Base-by-base conservation (phyloP, 352 stramenopile species). In the Aphanomyces euteiches region DNA sequence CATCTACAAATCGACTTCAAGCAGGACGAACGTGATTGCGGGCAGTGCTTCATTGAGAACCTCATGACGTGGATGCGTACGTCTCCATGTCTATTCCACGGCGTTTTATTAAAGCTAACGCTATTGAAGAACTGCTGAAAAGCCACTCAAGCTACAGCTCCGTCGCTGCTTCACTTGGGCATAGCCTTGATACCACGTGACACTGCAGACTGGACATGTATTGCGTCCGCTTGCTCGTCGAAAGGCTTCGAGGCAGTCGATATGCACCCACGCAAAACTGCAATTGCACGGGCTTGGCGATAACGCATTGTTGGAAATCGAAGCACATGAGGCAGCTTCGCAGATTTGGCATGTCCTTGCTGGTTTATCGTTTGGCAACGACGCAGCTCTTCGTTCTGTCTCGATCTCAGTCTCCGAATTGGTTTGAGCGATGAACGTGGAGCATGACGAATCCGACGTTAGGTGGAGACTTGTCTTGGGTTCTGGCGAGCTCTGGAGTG, bases 111-210 rank as follows among this genome's bases (percentile, higher is more conserved):
- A 28, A 28, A 28, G 28, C 50, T 58, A 58, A 37, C 50, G 21
- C 63, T 48, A 69, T 45, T 65, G 13, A 13, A 15, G 43, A 10
- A 17, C 53, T 47, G 64, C 21, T 40, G 15, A 28, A 40, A 67
- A 70, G 8, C 40, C 10, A 19, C 36, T 64, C 34, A 70, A 34
- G 54, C 64, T 70, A 34, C 41, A 70, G 48, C 50, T 70, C n/a
- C 64, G 48, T n/a, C 64, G 64, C 12, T 63, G 36, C 17, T 41
- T 70, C 12, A 70, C 64, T 39, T n/a, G 45, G 0, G 64, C 64
- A 50, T 61, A 70, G 19, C 64, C 64, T 54, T 64, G 48, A 34
- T 63, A 70, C 64, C 64, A 70, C n/a, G 64, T 70, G 17, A 19
- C 7, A 0, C 5, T 39, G 64, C 64, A 70, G n/a, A 39, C 19